Conservation (phyloP, 805 yeast genomes). For the Isabelozyma gotoi region DNA sequence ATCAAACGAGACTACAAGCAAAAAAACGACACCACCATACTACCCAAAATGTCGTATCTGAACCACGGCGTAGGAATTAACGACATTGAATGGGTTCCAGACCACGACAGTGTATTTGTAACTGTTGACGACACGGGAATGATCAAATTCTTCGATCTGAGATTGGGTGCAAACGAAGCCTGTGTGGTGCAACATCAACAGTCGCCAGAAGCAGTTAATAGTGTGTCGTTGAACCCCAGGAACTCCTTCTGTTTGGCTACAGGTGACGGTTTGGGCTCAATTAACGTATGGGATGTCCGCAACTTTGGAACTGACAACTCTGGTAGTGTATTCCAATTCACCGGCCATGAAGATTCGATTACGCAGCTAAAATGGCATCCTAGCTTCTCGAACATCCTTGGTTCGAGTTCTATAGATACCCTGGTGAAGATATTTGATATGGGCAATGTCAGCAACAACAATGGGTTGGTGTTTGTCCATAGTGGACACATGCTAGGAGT, state of each 20-base stretch:
- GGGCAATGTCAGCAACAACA: conserved; percentile 16
- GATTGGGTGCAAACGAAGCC: conserved; percentile 27
- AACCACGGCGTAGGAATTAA: conserved; percentile 55
- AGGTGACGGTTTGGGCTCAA: conserved; percentile 59
- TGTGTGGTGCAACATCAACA: conserved; percentile 6
- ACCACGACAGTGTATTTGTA: conserved; percentile 60
- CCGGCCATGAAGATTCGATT: conserved; percentile 50
- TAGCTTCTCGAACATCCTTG: conserved; percentile 49
- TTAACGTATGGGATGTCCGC: conserved; percentile 70
- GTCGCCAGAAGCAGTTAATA: conserved; percentile 45
- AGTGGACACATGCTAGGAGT: conserved; percentile 89
- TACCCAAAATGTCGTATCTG: conserved; percentile 3
- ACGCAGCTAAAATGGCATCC: conserved; percentile 78
- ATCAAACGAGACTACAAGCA: conserved; percentile 41
- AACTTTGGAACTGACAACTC: conserved; percentile 7
- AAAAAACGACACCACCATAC: conserved; percentile 15
- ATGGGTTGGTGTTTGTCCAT: conserved; percentile 58
- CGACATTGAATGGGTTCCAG: conserved; percentile 67
- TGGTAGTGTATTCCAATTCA: conserved; percentile 11
- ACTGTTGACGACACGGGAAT: conserved; percentile 65
- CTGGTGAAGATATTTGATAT: conserved; percentile 64
- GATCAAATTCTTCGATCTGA: conserved; percentile 53
- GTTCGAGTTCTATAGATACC: conserved; percentile 65
- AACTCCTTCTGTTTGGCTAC: conserved; percentile 61
- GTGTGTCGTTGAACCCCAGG: conserved; percentile 58